Conservation (phyloP, 257 asterid species). For the Gentiana macrophylla region DNA sequence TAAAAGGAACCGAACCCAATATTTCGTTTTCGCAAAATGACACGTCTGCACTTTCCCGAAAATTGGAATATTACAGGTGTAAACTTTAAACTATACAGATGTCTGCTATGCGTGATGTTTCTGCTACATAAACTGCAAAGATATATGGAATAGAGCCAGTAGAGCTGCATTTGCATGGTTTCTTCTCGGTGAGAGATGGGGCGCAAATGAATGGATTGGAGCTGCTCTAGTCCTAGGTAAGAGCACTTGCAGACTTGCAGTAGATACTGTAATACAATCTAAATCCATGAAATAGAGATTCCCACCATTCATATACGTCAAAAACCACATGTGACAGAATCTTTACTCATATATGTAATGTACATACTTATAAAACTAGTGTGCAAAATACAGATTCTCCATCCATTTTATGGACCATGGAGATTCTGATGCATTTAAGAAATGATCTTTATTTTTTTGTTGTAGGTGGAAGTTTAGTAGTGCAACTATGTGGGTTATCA, state of each 20-base stretch:
- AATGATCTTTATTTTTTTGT: background rate
- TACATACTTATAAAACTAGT: too few species aligned
- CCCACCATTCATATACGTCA: background rate
- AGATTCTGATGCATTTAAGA: too few species aligned
- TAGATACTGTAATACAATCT: background rate
- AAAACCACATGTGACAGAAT: background rate
- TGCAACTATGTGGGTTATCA: constrained; percentile 53
- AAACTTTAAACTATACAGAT: constrained; percentile 22
- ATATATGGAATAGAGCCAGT: constrained; percentile 74
- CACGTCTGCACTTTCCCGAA: too few species aligned
- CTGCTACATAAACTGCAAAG: constrained; percentile 71
- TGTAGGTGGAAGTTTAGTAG: constrained; percentile 67
- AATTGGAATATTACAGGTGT: too few species aligned
- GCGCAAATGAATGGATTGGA: constrained; percentile 64
- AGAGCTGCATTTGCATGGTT: constrained; percentile 88
- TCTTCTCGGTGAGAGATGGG: constrained; percentile 89
- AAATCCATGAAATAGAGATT: background rate
- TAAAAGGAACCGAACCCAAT: too few species aligned
- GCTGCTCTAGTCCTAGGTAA: constrained; percentile 72
- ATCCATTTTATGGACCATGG: background rate
- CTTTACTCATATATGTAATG: background rate
- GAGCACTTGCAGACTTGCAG: constrained; percentile 1
- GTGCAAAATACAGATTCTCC: background rate
- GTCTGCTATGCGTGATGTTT: constrained; percentile 63
- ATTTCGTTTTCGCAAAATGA: too few species aligned